phyloP scores from a whole-genome alignment of 441 rosid genomes.

The Caryocar brasiliense region DNA sequence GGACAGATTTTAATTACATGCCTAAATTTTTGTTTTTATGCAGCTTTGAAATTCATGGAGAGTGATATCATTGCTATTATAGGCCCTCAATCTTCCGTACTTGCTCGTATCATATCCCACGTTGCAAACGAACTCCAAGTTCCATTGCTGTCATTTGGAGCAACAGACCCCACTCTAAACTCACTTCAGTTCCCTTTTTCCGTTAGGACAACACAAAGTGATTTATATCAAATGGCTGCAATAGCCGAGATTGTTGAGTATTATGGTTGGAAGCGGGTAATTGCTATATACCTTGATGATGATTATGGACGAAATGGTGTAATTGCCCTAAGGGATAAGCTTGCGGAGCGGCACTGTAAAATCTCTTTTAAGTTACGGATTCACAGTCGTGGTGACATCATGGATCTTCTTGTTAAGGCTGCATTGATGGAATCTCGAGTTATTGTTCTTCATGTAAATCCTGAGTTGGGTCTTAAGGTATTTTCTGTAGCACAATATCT shows the following conservation, averaged over 20 bases:
- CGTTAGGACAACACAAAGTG: constrained; percentile 65
- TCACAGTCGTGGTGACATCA: constrained; percentile 32
- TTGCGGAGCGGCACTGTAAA: constrained; percentile 49
- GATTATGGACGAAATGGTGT: constrained; percentile 78
- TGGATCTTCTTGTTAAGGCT: constrained; percentile 62
- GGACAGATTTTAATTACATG: background rate
- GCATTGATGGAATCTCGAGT: constrained; percentile 71
- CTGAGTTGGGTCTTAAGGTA: constrained; percentile 37
- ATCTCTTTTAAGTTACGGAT: constrained; percentile 67
- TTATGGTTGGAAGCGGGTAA: constrained; percentile 73
- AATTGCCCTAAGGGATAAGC: constrained; percentile 59
- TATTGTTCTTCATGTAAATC: constrained; percentile 51
- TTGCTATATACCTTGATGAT: constrained; percentile 69
- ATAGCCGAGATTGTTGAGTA: constrained; percentile 55
- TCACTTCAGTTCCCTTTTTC: constrained; percentile 79
- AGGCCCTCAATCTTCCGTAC: constrained; percentile 82
- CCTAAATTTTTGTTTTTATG: constrained; percentile 14
- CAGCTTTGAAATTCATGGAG: constrained; percentile 81
- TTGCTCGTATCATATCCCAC: constrained; percentile 54
- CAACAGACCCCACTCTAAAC: constrained; percentile 68
- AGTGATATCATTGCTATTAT: constrained; percentile 52
- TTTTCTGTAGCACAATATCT: constrained; percentile 60
- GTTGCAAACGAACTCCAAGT: constrained; percentile 67
- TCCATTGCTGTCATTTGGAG: constrained; percentile 75
- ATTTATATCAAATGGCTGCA: constrained; percentile 70